These are phyloP conservation scores for Acanthamoeba lenticulata DNA, from an alignment of 208 protist genomes.

Conservation along the genomic window DNA sequence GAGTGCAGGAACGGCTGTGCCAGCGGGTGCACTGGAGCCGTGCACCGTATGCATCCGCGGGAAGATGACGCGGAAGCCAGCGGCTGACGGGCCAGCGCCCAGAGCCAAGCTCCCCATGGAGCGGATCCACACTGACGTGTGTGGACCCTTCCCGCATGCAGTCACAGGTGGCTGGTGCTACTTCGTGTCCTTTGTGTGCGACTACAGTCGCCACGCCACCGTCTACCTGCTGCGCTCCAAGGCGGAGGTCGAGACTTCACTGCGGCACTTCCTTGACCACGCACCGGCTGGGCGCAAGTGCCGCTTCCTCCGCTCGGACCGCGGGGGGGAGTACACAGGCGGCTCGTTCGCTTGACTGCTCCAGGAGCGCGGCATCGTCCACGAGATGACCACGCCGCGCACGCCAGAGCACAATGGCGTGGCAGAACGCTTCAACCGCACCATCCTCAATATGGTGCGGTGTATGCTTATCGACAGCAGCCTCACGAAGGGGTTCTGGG, in stretches of 20 bases:
- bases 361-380: neutral
- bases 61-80: neutral
- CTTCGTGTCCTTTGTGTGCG: neutral
- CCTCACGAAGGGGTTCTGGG: too few relatives aligned
- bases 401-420: constrained; percentile 34
- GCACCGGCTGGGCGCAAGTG: neutral
- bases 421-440: neutral
- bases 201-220: neutral
- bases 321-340: neutral
- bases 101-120: neutral
- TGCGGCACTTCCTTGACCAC: neutral
- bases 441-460: neutral
- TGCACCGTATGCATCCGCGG: neutral
- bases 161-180: neutral
- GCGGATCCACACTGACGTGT: neutral
- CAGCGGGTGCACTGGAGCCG: neutral
- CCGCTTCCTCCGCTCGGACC: neutral
- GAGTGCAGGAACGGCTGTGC: neutral
- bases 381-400: neutral
- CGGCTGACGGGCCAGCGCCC: neutral
- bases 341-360: neutral
- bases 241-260: neutral
- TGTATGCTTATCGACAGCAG: too few relatives aligned
- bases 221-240: neutral
- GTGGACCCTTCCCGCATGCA: neutral